These are phyloP conservation scores for Polyplosphaeria fusca DNA, from an alignment of 495 filamentous ascomycete genomes.

Conservation along the genomic window DNA sequence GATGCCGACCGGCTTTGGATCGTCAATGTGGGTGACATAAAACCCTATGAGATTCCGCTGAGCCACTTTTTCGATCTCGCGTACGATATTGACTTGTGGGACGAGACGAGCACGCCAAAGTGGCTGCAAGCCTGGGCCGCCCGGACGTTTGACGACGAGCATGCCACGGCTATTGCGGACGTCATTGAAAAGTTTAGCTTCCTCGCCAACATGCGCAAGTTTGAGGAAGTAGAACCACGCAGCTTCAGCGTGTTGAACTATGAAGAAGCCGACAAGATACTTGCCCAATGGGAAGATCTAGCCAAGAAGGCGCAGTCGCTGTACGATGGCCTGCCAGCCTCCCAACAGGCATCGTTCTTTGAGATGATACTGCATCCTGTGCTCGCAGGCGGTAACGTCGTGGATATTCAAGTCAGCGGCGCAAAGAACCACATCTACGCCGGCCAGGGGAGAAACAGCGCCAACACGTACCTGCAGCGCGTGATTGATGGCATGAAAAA, in stretches of 20 bases:
- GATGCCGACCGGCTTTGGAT: slow-evolving; percentile 69
- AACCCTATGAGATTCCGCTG: slow-evolving; percentile 66
- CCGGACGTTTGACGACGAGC: slow-evolving; percentile 55
- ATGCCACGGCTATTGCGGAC: slow-evolving; percentile 50
- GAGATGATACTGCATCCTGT: slow-evolving; percentile 68
- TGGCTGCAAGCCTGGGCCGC: slow-evolving; percentile 59
- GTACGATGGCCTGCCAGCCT: slow-evolving; percentile 51
- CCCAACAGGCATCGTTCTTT: slow-evolving; percentile 59
- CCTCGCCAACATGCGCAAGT: slow-evolving; percentile 63
- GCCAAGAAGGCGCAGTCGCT: slow-evolving; percentile 52
- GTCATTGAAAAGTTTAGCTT: slow-evolving; percentile 61
- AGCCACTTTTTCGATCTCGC: slow-evolving; percentile 65
- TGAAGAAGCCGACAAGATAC: slow-evolving; percentile 63
- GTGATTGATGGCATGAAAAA: slow-evolving; percentile 58
- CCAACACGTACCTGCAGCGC: slow-evolving; percentile 59
- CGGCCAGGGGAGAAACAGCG: slow-evolving; percentile 61
- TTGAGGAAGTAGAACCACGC: slow-evolving; percentile 62
- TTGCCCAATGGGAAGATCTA: slow-evolving; percentile 62
- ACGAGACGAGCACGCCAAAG: slow-evolving; percentile 50
- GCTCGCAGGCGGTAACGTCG: slow-evolving; percentile 58
- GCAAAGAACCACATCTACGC: slow-evolving; percentile 63
- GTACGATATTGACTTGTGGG: slow-evolving; percentile 57
- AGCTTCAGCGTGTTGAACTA: slow-evolving; percentile 68
- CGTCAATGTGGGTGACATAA: slow-evolving; percentile 73
- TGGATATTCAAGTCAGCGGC: slow-evolving; percentile 59